Percentiles rank a stretch among this genome's conserved stretches.
Conservation (phyloP, 2,329 filamentous ascomycete species). For the Paecilomyces dactylethromorphus region DNA sequence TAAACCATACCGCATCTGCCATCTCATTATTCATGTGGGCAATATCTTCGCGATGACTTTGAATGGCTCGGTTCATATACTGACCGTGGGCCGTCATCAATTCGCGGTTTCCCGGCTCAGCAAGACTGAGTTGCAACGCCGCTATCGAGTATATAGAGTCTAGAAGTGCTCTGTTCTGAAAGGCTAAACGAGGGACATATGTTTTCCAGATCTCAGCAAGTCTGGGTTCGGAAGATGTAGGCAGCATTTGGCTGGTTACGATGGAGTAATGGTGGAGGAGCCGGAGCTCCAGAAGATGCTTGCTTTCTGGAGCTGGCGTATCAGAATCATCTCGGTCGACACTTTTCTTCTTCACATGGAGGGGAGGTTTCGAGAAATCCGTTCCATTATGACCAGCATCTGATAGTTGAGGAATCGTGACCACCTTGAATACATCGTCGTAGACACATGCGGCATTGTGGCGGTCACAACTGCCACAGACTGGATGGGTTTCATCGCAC, state of each 20-base stretch:
- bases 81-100: slow-evolving; percentile 1
- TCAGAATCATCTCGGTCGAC: background rate
- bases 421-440: slow-evolving; percentile 2
- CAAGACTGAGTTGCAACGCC: slow-evolving; percentile 2
- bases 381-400: background rate
- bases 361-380: background rate
- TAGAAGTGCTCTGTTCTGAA: slow-evolving; percentile 2
- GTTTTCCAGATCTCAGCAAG: slow-evolving; percentile 4
- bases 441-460: slow-evolving; percentile 8
- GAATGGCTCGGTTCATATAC: slow-evolving; percentile 4
- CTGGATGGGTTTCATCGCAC: slow-evolving; percentile 11
- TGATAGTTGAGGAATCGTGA: background rate
- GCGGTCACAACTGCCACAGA: slow-evolving; percentile 8
- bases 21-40: slow-evolving; percentile 1
- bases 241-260: slow-evolving; percentile 2
- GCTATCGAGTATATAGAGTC: slow-evolving; percentile 4
- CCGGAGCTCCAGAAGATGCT: slow-evolving; percentile 9
- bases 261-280: slow-evolving; percentile 4
- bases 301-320: slow-evolving; percentile 2
- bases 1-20: slow-evolving; percentile 5
- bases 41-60: slow-evolving; percentile 4
- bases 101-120: background rate
- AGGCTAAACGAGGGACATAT: background rate
- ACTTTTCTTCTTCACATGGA: background rate
- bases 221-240: slow-evolving; percentile 2